Conservation (phyloP, 1,284 basidiomycete species). For the Papiliotrema laurentii region DNA sequence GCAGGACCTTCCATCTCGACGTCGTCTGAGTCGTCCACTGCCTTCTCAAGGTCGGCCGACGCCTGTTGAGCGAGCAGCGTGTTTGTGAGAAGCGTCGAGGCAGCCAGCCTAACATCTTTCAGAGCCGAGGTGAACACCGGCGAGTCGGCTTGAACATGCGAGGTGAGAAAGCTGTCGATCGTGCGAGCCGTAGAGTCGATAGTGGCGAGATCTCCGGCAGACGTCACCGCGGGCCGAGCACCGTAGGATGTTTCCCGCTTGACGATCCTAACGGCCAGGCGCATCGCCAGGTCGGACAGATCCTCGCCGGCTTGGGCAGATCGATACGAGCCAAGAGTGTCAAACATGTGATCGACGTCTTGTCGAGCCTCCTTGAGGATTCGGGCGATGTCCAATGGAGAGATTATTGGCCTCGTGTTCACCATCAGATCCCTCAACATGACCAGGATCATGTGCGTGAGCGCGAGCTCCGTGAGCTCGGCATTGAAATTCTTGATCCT, state of each 20-base stretch:
- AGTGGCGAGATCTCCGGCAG: neutral
- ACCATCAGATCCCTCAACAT: conserved; percentile 58
- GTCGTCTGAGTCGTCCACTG: neutral
- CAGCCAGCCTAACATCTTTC: neutral
- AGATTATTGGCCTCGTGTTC: neutral
- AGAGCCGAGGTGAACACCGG: neutral
- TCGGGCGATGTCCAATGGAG: neutral
- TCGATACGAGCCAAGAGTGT: neutral
- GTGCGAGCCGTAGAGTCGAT: neutral
- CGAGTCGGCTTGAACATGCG: neutral
- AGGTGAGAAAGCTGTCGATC: neutral
- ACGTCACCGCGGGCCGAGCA: neutral
- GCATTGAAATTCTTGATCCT: conserved; percentile 60
- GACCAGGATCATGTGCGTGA: conserved; percentile 73
- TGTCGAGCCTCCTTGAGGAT: neutral
- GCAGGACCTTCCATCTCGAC: neutral
- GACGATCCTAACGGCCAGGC: neutral
- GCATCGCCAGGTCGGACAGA: neutral
- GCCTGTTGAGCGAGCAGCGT: neutral
- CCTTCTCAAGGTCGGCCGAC: neutral
- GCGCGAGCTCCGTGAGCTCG: conserved; percentile 70
- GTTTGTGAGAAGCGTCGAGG: neutral
- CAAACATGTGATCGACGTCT: neutral
- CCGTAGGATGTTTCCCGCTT: neutral
- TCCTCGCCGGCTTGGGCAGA: neutral